Base-by-base conservation (phyloP, 345 rosid genomes). In the Gossypium arboreum region DNA sequence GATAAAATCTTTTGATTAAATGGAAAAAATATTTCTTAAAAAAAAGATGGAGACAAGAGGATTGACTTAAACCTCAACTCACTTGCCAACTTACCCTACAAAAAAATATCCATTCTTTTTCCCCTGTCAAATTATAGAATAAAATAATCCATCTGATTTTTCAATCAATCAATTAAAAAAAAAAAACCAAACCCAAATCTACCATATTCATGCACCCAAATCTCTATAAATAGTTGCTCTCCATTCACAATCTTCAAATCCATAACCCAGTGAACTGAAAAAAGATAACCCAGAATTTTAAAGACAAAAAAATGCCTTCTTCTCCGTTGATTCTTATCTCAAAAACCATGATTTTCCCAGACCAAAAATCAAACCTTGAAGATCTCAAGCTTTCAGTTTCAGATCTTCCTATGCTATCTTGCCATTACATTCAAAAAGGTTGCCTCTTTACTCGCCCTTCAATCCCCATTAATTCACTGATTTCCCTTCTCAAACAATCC, bases 321-420 rank as follows among this genome's bases (percentile, higher is more conserved):
- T 69, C 74, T 54, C 79, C 84, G 59, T 83, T 68, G 77, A 77
- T 5, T 81, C 80, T 56, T 7, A 52, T 85, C 76, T 90, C 96
- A 22, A 79, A 81, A 79, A 84, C 81, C 76, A 83, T 55, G 63
- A 84, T 91, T 67, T 78, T 78, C 69, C 99, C 99, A 0, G 78
- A 86, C 29, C 44, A 74, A 43, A 88, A 77, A 70, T 90, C 99
- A 54, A 77, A 83, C 2, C 69, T 90, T 24, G 86, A 50, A 48
- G 91, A 95, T 82, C 85, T 95, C 56, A 88, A 91, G 82, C 94
- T 95, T 47, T 90, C 99, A 4, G 96, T 88, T 76, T 92, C 96
- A 71, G 99, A 95, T 84, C 99, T 95, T 34, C 97, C 98, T 1
- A 95, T 95, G 99, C 86, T 95, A 45, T 95, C 99, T 64, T 92